A percentile compares a stretch with the other conserved stretches of the same genome.
phyloP scores from a whole-genome alignment of 2,329 filamentous ascomycete genomes.

The Claviceps maximensis region DNA sequence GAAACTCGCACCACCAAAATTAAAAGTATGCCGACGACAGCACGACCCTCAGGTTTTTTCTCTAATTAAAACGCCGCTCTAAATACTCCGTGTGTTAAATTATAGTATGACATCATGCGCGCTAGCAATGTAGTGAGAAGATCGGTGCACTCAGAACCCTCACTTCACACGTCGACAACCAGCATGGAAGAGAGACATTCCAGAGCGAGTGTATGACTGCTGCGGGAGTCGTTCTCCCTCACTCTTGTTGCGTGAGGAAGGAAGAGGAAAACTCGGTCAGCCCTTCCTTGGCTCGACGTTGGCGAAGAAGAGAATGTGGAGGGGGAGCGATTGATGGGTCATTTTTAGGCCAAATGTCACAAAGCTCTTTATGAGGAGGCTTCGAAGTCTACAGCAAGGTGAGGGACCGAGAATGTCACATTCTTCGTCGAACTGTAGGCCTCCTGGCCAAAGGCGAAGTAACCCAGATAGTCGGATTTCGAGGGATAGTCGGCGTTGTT shows the following conservation, averaged over 20 bases:
- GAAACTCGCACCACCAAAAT: neutral
- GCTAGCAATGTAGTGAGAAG: neutral
- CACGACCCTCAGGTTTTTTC: conserved; percentile 1
- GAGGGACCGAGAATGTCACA: conserved; percentile 29
- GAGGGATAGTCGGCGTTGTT: conserved; percentile 23
- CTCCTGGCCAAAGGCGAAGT: conserved; percentile 39
- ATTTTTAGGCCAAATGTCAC: neutral
- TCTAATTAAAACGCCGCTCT: conserved; percentile 5
- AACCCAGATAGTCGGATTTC: conserved; percentile 33
- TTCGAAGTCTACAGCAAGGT: conserved; percentile 3
- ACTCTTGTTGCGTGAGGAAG: neutral
- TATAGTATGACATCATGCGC: neutral
- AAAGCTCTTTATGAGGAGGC: conserved; percentile 1
- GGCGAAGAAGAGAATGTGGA: neutral
- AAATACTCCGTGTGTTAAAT: conserved; percentile 1
- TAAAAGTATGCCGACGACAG: neutral
- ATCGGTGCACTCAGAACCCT: neutral
- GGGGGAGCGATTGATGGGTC: neutral
- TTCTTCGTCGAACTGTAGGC: conserved; percentile 27
- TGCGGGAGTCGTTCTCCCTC: neutral
- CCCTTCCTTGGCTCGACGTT: neutral
- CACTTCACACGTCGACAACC: neutral
- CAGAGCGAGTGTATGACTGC: neutral
- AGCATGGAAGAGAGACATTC: neutral
- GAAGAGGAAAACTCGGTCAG: neutral